Conservation (phyloP, 805 yeast genomes). For the Barnettozyma sp. region DNA sequence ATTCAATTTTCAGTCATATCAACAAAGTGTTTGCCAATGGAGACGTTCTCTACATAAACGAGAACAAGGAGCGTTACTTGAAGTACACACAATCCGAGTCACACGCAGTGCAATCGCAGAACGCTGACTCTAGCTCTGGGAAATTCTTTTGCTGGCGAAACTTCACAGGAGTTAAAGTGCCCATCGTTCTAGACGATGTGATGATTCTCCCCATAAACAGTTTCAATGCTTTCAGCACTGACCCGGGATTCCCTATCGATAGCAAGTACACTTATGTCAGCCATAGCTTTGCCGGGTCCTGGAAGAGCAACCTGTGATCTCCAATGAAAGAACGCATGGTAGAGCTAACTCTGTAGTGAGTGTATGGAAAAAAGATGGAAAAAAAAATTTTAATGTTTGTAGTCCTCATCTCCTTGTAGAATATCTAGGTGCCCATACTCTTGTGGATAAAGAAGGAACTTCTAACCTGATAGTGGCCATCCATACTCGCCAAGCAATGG, state of each 20-base stretch:
- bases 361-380: too few species aligned
- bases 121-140: conserved; percentile 1
- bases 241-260: conserved; percentile 8
- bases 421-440: too few species aligned
- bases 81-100: conserved; percentile 9
- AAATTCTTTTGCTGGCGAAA: conserved; percentile 17
- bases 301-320: conserved; percentile 11
- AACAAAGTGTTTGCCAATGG: conserved; percentile 27
- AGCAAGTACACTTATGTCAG: conserved; percentile 12
- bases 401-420: too few species aligned
- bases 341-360: too few species aligned
- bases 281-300: conserved; percentile 19
- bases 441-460: too few species aligned
- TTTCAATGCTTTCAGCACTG: conserved; percentile 18
- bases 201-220: conserved; percentile 17
- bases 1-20: conserved; percentile 38
- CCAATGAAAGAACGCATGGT: too few species aligned
- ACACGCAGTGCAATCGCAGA: conserved; percentile 13
- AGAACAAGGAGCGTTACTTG: conserved; percentile 32
- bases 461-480: too few species aligned
- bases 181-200: conserved; percentile 19
- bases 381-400: too few species aligned
- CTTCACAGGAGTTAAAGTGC: conserved; percentile 15
- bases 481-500: too few species aligned
- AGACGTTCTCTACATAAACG: conserved; percentile 4